Conservation (phyloP, 768 basidiomycete species). For the Fomitopsis pulvina region DNA sequence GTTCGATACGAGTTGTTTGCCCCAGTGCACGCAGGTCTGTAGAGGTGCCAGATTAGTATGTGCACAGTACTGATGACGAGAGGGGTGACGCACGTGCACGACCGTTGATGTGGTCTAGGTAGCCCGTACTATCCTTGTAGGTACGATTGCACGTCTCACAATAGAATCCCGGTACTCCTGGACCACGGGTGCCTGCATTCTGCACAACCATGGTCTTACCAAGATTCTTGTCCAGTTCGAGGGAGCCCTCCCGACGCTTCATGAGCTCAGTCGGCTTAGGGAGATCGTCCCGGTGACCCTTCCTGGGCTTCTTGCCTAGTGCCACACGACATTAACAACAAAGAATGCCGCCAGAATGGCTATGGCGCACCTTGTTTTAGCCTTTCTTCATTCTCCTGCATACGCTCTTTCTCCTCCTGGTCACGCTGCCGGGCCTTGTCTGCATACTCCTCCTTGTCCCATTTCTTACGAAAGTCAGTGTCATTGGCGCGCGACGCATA, state of each 20-base stretch:
- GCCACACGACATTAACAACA: neutral
- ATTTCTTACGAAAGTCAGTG: slow-evolving; percentile 82
- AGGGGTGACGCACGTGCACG: slow-evolving; percentile 65
- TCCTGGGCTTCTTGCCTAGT: slow-evolving; percentile 77
- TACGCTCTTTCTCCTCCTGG: slow-evolving; percentile 70
- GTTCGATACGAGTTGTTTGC: slow-evolving; percentile 88
- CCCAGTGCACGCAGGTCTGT: slow-evolving; percentile 88
- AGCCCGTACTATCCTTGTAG: slow-evolving; percentile 90
- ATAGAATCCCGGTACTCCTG: slow-evolving; percentile 90
- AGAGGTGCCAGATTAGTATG: neutral
- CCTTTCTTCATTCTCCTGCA: slow-evolving; percentile 81
- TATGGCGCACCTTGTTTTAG: slow-evolving; percentile 65
- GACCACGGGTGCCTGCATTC: slow-evolving; percentile 71
- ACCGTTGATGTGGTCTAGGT: slow-evolving; percentile 94
- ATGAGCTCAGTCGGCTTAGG: slow-evolving; percentile 93
- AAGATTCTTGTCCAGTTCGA: slow-evolving; percentile 93
- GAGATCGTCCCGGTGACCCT: slow-evolving; percentile 63
- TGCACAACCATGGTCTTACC: slow-evolving; percentile 94
- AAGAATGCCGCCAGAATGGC: neutral
- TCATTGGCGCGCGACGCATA: slow-evolving; percentile 39
- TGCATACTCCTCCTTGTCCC: slow-evolving; percentile 91
- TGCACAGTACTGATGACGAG: slow-evolving; percentile 3
- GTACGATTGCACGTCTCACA: slow-evolving; percentile 90
- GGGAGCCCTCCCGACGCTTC: slow-evolving; percentile 75
- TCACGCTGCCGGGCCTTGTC: slow-evolving; percentile 81